Conservation (phyloP, 2,329 filamentous ascomycete genomes). For the Calonectria ilicicola region DNA sequence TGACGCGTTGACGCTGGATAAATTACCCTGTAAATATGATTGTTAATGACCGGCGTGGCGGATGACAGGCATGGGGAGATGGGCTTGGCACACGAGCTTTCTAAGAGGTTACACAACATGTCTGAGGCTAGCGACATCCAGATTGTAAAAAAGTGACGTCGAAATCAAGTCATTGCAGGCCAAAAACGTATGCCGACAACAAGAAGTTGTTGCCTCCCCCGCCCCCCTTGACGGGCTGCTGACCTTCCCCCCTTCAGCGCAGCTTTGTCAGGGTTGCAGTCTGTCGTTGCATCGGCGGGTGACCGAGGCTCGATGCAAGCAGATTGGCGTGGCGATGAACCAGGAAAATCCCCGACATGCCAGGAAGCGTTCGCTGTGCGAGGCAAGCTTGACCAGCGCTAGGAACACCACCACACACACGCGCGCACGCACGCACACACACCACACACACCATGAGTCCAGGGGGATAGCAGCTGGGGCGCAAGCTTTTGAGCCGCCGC, state of each 20-base stretch:
- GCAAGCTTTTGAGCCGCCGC: conserved; percentile 8
- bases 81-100: neutral
- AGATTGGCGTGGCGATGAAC: conserved; percentile 15
- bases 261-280: neutral
- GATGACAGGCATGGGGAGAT: neutral
- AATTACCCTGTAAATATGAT: neutral
- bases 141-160: conserved; percentile 31
- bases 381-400: neutral
- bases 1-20: conserved; percentile 9
- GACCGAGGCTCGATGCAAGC: conserved; percentile 8
- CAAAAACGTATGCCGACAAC: neutral
- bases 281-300: conserved; percentile 3
- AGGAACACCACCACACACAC: neutral
- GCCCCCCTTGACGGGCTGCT: neutral
- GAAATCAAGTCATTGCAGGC: conserved; percentile 37
- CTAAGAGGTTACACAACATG: conserved; percentile 5
- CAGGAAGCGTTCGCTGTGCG: neutral
- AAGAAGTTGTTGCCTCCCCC: neutral
- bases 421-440: no score
- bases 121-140: conserved; percentile 6
- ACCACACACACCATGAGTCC: neutral
- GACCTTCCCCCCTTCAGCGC: neutral
- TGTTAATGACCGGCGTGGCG: neutral
- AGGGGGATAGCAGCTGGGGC: neutral
- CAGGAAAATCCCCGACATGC: conserved; percentile 5